Evolutionary conservation across 176 grass and related monocot genomes (phyloP), one percentile per base, ranked within the genome.

Genomic region (Ananas comosus): DNA sequence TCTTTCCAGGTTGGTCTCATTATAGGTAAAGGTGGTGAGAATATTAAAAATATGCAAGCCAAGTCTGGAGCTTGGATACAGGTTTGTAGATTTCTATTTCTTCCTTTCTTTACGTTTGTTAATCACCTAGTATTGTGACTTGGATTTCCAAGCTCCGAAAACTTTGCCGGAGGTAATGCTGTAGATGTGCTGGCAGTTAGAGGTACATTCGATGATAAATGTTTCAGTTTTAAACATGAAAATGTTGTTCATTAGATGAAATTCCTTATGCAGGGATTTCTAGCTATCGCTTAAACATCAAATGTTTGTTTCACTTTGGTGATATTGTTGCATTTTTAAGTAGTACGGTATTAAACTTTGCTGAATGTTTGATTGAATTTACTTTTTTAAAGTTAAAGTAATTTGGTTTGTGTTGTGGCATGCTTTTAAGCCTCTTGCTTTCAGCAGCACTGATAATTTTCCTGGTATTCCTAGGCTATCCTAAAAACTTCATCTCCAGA

Each of bases 11-110:
- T 97, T 66, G 93, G 93, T 74, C 72, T 97, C 61, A 85, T 97
- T 64, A 97, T 97, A 80, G 93, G 93, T 21, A 97, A 92, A 86
- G 84, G 86, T 73, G 93, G 89, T 66, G 93, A 92, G 66, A 88
- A 86, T 83, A 97, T 97, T 63, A 97, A 97, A 85, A 88, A 70
- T 51, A 92, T 97, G 93, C 93, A 97, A 83, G 63, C 69, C 13
- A 97, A 89, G 67, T 75, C 93, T 67, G 86, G 89, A 65, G 93
- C 93, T 83, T 88, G 80, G 63, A 97, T 97, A 67, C 84, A 92
- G 93, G 93, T 97, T 50, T 80, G 80, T 75, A 14, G 49, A 50
- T 51, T 59, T 13, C 12, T 81, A 6, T 74, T 79, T 49, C 53
- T n/a, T 68, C 10, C 11, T 58, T 72, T 56, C 2, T 47, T 17